A percentile compares a stretch with the other conserved stretches of the same genome.
phyloP scores from a whole-genome alignment of 805 yeast genomes.

The Spathaspora gorwiae region DNA sequence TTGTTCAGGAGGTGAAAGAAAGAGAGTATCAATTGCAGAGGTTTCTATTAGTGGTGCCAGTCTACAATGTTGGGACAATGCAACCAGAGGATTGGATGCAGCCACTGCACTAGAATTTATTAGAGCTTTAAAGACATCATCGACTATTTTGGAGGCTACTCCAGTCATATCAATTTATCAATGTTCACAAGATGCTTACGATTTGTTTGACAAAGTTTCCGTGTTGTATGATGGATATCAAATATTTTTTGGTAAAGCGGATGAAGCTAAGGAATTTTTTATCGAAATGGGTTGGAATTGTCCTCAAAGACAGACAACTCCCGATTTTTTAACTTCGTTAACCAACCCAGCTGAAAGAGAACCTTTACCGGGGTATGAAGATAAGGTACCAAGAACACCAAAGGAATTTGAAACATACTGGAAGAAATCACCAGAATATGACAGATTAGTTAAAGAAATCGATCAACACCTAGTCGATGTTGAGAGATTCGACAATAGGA shows the following conservation, averaged over 20 bases:
- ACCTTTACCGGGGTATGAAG: slow-evolving; percentile 42
- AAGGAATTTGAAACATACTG: slow-evolving; percentile 54
- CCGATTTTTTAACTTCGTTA: slow-evolving; percentile 60
- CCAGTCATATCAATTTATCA: slow-evolving; percentile 57
- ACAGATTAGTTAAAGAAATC: slow-evolving; percentile 34
- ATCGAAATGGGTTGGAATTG: slow-evolving; percentile 56
- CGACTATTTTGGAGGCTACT: slow-evolving; percentile 44
- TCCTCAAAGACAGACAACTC: slow-evolving; percentile 59
- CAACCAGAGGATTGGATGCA: slow-evolving; percentile 81
- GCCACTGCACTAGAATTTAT: slow-evolving; percentile 77
- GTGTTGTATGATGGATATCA: slow-evolving; percentile 44
- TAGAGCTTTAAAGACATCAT: slow-evolving; percentile 57
- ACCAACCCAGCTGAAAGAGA: slow-evolving; percentile 62
- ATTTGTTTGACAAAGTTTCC: slow-evolving; percentile 44
- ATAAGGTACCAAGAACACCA: slow-evolving; percentile 51
- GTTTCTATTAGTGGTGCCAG: slow-evolving; percentile 60
- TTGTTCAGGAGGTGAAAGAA: slow-evolving; percentile 79
- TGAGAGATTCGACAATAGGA: slow-evolving; percentile 10
- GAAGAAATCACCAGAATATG: slow-evolving; percentile 50
- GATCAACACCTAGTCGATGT: slow-evolving; percentile 30
- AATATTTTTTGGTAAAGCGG: slow-evolving; percentile 41
- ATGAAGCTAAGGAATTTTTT: slow-evolving; percentile 44
- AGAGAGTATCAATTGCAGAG: slow-evolving; percentile 76
- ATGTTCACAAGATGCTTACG: slow-evolving; percentile 45
- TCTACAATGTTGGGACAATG: slow-evolving; percentile 60